phyloP scores from a whole-genome alignment of 495 filamentous ascomycete genomes.

The Cercophora sp. region DNA sequence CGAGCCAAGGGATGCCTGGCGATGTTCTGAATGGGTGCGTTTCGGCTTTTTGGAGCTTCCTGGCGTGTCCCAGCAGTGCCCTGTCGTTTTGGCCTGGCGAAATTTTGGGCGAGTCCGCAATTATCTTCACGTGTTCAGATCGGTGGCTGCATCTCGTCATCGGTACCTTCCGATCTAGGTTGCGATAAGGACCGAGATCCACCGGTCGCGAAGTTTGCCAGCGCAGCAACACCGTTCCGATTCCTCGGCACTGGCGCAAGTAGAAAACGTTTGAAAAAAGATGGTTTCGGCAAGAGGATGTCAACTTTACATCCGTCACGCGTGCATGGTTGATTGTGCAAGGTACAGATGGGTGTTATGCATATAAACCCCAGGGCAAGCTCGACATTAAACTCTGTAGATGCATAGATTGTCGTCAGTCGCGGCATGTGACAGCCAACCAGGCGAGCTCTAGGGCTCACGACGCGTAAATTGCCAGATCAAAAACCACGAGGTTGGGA shows the following conservation, averaged over 20 bases:
- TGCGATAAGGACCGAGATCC: not conserved
- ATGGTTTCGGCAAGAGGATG: not conserved
- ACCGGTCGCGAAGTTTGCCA: slow-evolving; percentile 1
- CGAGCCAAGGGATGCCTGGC: not conserved
- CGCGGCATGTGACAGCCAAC: slow-evolving; percentile 19
- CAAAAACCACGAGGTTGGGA: too few species aligned
- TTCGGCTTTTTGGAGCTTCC: not conserved
- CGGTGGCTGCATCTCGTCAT: slow-evolving; percentile 14
- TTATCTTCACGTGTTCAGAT: slow-evolving; percentile 25
- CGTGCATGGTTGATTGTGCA: slow-evolving; percentile 7
- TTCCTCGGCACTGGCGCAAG: too few species aligned
- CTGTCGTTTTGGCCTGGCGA: slow-evolving; percentile 4
- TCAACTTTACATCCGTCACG: slow-evolving; percentile 3
- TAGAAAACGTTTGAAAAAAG: too few species aligned
- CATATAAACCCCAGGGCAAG: slow-evolving; percentile 4
- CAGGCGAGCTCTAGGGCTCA: too few species aligned
- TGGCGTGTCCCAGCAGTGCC: not conserved
- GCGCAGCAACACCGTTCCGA: not conserved
- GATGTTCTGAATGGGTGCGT: not conserved
- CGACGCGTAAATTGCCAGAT: slow-evolving; percentile 4
- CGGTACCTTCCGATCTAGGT: slow-evolving; percentile 9
- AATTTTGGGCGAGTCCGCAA: slow-evolving; percentile 17
- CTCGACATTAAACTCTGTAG: not conserved
- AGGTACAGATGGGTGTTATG: slow-evolving; percentile 14
- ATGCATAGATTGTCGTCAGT: slow-evolving; percentile 6